Percentiles rank a stretch among this genome's conserved stretches.
phyloP scores from a whole-genome alignment of 2,329 filamentous ascomycete species.

The Fusarium compactum region DNA sequence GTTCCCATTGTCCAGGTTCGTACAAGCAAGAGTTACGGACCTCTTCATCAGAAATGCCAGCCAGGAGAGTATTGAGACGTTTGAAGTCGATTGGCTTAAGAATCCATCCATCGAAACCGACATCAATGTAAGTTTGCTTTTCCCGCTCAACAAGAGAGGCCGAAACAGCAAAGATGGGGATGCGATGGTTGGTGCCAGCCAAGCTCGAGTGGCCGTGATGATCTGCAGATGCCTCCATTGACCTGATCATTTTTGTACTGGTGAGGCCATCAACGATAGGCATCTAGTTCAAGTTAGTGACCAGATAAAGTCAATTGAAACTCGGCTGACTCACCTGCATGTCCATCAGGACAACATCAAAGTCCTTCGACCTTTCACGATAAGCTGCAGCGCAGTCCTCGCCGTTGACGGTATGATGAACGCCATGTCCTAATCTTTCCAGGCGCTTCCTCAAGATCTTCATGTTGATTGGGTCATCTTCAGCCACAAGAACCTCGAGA shows the following conservation, averaged over 20 bases:
- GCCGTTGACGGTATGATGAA: conserved; percentile 81
- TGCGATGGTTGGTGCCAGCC: conserved; percentile 70
- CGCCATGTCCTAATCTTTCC: conserved; percentile 79
- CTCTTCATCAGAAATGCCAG: conserved; percentile 73
- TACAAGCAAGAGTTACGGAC: conserved; percentile 75
- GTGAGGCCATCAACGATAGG: conserved; percentile 88
- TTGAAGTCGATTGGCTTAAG: conserved; percentile 88
- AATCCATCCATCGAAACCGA: conserved; percentile 92
- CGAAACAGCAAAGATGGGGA: conserved; percentile 89
- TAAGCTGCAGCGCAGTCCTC: conserved; percentile 84
- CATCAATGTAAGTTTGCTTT: conserved; percentile 75
- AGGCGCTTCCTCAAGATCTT: conserved; percentile 83
- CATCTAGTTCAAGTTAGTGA: conserved; percentile 71
- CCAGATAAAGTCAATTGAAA: not conserved
- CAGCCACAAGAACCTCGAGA: conserved; percentile 80
- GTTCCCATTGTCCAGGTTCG: conserved; percentile 79
- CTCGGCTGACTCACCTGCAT: conserved; percentile 76
- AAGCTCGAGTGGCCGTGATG: conserved; percentile 67
- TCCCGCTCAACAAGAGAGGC: conserved; percentile 82
- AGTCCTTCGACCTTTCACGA: conserved; percentile 69
- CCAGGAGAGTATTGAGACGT: conserved; percentile 75
- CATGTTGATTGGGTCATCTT: conserved; percentile 90
- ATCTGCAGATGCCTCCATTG: conserved; percentile 69
- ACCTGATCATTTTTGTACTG: conserved; percentile 86
- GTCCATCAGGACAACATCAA: conserved; percentile 90